Evolutionary conservation across 331 rosid species (phyloP).

Genomic region (Acacia concinna): DNA sequence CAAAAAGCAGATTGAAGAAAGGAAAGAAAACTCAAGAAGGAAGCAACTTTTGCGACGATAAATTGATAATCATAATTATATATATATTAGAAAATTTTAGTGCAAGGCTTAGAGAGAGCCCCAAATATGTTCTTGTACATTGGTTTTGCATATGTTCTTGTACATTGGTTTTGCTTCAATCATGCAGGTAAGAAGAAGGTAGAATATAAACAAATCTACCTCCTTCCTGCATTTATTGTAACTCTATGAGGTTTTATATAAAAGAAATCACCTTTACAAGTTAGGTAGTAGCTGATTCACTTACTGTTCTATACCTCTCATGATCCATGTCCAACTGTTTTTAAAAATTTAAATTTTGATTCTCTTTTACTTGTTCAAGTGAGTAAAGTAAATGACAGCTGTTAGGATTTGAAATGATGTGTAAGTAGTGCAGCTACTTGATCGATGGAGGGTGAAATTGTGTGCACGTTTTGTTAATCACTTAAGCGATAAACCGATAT

Average conservation of each 20-base stretch:
- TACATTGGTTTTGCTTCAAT: constrained; percentile 18
- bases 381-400: neutral
- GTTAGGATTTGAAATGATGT: neutral
- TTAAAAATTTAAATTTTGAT: neutral
- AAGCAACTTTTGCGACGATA: neutral
- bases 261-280: constrained; percentile 25
- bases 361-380: neutral
- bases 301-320: neutral
- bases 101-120: neutral
- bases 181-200: neutral
- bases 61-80: neutral
- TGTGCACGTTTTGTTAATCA: neutral
- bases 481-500: neutral
- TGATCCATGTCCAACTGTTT: constrained; percentile 14
- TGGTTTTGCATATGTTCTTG: neutral
- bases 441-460: neutral
- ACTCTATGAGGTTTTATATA: neutral
- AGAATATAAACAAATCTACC: neutral
- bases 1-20: constrained; percentile 15
- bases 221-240: neutral
- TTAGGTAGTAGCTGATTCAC: neutral
- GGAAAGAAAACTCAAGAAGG: neutral
- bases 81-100: neutral
- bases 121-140: neutral
- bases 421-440: neutral